Conservation (phyloP, 331 rosid genomes). For the Cydonia oblonga region DNA sequence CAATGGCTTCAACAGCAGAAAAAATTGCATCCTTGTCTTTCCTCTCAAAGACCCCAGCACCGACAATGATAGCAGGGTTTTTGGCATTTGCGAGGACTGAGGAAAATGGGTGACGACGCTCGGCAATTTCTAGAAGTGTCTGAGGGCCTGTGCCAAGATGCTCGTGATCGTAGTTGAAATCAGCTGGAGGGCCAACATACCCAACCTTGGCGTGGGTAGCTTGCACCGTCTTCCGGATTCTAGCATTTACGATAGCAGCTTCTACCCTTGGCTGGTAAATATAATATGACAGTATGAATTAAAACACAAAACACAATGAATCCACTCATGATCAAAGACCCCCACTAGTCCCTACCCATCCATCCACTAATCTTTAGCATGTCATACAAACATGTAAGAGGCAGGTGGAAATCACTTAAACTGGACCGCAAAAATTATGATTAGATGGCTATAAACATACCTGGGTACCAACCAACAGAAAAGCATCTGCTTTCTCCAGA, state of each 20-base stretch:
- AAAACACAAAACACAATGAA: slow-evolving; percentile 4
- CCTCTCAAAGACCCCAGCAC: slow-evolving; percentile 81
- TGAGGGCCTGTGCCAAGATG: slow-evolving; percentile 88
- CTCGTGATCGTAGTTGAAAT: slow-evolving; percentile 65
- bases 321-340: neutral
- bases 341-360: too few species aligned
- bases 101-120: slow-evolving; percentile 67
- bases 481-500: slow-evolving; percentile 88
- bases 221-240: slow-evolving; percentile 76
- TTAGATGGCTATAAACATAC: slow-evolving; percentile 25
- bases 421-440: neutral
- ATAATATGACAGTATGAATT: slow-evolving; percentile 9
- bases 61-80: slow-evolving; percentile 73
- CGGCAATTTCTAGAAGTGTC: slow-evolving; percentile 74
- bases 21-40: slow-evolving; percentile 79
- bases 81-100: slow-evolving; percentile 61
- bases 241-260: slow-evolving; percentile 97
- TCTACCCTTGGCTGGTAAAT: slow-evolving; percentile 83
- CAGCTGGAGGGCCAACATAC: slow-evolving; percentile 77
- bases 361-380: slow-evolving; percentile 2
- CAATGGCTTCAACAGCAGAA: slow-evolving; percentile 55
- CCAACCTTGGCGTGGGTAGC: slow-evolving; percentile 79
- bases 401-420: neutral
- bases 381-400: neutral
- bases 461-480: slow-evolving; percentile 95